Conservation (phyloP, 202 grass and related monocot genomes). For the Brachypodium distachyon region DNA sequence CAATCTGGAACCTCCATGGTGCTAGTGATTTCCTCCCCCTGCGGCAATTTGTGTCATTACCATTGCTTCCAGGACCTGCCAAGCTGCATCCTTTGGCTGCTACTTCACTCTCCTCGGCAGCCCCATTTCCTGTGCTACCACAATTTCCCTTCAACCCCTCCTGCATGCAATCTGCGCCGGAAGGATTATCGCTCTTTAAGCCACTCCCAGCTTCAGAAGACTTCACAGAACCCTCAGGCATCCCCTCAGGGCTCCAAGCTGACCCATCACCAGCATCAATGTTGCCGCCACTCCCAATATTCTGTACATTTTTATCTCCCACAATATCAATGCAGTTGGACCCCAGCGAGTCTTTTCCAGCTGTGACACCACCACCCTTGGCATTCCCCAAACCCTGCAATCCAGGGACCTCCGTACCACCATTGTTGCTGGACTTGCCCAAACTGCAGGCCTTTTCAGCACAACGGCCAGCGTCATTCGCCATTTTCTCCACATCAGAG, state of each 20-base stretch:
- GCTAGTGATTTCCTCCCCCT: slow-evolving; percentile 41
- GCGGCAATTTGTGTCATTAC: slow-evolving; percentile 1
- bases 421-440: not conserved
- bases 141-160: not conserved
- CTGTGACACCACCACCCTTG: not conserved
- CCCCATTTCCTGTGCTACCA: not conserved
- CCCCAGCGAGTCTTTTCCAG: not conserved
- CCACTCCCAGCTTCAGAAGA: not conserved
- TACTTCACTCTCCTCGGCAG: not conserved
- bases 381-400: not conserved
- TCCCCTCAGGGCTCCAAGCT: not conserved
- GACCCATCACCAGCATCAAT: not conserved
- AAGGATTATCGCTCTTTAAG: slow-evolving; percentile 2
- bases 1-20: slow-evolving; percentile 65
- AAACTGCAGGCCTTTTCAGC: not conserved
- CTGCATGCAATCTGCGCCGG: not conserved
- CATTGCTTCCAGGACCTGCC: not conserved
- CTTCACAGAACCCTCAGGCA: not conserved
- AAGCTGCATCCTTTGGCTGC: slow-evolving; percentile 21
- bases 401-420: not conserved
- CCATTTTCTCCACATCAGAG: not conserved
- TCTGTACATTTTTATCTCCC: not conserved
- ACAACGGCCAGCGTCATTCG: not conserved
- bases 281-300: not conserved
- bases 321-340: not conserved